These are phyloP conservation scores for Paracoccidioides brasiliensis DNA, from an alignment of 2,329 filamentous ascomycete species.

Conservation along the genomic window DNA sequence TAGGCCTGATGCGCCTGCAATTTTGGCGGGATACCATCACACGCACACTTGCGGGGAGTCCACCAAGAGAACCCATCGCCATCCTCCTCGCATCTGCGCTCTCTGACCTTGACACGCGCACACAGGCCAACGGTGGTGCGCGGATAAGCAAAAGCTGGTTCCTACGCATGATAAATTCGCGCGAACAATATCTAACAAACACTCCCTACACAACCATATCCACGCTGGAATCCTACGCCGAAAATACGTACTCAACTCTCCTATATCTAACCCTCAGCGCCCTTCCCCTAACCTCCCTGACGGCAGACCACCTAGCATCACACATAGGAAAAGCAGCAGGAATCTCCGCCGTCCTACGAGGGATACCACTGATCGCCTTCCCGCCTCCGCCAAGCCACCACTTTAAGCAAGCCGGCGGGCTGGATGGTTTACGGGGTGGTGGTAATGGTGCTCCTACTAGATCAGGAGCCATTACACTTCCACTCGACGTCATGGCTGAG, in stretches of 20 bases:
- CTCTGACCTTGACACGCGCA: slow-evolving; percentile 39
- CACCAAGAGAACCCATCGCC: slow-evolving; percentile 84
- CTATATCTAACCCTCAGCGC: slow-evolving; percentile 77
- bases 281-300: slow-evolving; percentile 65
- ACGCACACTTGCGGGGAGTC: slow-evolving; percentile 60
- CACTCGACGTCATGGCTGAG: slow-evolving; percentile 80
- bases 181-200: slow-evolving; percentile 73
- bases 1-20: slow-evolving; percentile 79
- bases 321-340: slow-evolving; percentile 92
- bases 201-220: slow-evolving; percentile 62
- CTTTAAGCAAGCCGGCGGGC: slow-evolving; percentile 34
- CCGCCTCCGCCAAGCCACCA: slow-evolving; percentile 49
- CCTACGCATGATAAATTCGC: slow-evolving; percentile 61
- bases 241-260: slow-evolving; percentile 87
- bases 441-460: slow-evolving; percentile 22
- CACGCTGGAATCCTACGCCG: slow-evolving; percentile 73
- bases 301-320: slow-evolving; percentile 82
- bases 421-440: slow-evolving; percentile 25
- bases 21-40: slow-evolving; percentile 86
- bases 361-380: slow-evolving; percentile 77
- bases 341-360: slow-evolving; percentile 73
- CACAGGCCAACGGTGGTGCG: slow-evolving; percentile 26
- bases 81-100: slow-evolving; percentile 66
- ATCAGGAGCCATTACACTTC: slow-evolving; percentile 61
- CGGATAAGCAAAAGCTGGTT: slow-evolving; percentile 59